Evolutionary conservation across 129 eudicot genomes (phyloP).

Genomic region (Artemisia tridentata): DNA sequence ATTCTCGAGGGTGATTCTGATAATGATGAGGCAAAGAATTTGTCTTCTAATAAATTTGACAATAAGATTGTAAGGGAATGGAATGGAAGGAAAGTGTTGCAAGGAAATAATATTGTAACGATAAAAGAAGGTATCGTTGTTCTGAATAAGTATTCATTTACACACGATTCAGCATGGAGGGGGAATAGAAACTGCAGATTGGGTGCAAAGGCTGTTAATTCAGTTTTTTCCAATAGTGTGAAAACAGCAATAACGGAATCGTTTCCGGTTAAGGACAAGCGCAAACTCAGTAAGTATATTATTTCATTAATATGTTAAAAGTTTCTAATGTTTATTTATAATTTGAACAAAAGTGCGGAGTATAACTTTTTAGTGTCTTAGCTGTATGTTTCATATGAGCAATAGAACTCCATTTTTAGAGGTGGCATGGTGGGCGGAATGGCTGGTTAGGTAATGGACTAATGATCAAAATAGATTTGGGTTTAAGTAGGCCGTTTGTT

Average conservation of each 20-base stretch:
- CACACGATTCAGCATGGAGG: constrained; percentile 46
- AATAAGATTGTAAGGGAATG: constrained; percentile 37
- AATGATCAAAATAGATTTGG: neutral
- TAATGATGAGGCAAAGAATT: too few relatives aligned
- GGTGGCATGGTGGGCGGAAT: too few relatives aligned
- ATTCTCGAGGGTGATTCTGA: too few relatives aligned
- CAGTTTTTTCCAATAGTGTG: constrained; percentile 23
- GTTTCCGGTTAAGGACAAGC: constrained; percentile 46
- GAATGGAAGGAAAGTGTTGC: constrained; percentile 46
- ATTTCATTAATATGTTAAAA: too few relatives aligned
- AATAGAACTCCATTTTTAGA: too few relatives aligned
- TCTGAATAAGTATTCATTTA: constrained; percentile 39
- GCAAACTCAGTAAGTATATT: too few relatives aligned
- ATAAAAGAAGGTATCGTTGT: constrained; percentile 46
- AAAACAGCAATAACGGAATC: constrained; percentile 58
- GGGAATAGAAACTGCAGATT: constrained; percentile 31
- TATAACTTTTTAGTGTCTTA: too few relatives aligned
- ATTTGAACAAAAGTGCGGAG: too few relatives aligned
- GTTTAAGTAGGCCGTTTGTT: neutral
- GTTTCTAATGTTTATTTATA: too few relatives aligned
- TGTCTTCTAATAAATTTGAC: too few relatives aligned
- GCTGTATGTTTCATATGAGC: too few relatives aligned
- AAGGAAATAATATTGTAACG: constrained; percentile 33
- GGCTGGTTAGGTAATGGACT: neutral
- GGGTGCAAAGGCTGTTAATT: constrained; percentile 37